These are phyloP conservation scores for Aspergillus costaricaensis DNA, from an alignment of 2,329 filamentous ascomycete species.

Conservation along the genomic window DNA sequence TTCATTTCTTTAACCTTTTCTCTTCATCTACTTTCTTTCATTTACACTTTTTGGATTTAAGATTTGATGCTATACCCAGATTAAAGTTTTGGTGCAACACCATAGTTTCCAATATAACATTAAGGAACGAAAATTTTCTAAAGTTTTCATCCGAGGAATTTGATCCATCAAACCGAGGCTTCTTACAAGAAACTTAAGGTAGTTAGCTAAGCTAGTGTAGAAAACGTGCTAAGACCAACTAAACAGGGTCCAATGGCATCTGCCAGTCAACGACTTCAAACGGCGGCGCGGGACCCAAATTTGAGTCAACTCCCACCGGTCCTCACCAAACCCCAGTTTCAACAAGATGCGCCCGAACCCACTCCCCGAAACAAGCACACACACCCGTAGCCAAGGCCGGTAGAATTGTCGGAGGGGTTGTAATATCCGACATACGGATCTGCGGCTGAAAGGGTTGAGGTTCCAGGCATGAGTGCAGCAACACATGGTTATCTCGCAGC, in stretches of 20 bases:
- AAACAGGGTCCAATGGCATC: background rate
- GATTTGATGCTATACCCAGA: conserved; percentile 4
- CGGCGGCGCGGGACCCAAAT: background rate
- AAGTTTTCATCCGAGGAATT: background rate
- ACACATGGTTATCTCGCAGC: background rate
- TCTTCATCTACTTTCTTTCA: background rate
- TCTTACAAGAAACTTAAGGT: too few species aligned
- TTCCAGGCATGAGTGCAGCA: background rate
- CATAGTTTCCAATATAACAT: conserved; percentile 4
- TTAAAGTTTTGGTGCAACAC: conserved; percentile 6
- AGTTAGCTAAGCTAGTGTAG: background rate
- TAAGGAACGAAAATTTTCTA: background rate
- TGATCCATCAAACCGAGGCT: background rate
- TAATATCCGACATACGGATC: conserved; percentile 5
- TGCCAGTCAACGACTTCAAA: background rate
- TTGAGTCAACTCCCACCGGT: background rate
- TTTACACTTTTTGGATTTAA: background rate
- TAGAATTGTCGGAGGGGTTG: background rate
- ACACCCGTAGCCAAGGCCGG: background rate
- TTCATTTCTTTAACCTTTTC: background rate
- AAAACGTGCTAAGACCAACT: background rate
- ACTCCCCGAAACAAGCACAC: background rate
- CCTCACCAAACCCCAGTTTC: conserved; percentile 1
- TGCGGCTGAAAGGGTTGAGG: background rate
- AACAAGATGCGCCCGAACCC: background rate